Base-by-base conservation (phyloP, 306 rosid species). In the Abrus precatorius region DNA sequence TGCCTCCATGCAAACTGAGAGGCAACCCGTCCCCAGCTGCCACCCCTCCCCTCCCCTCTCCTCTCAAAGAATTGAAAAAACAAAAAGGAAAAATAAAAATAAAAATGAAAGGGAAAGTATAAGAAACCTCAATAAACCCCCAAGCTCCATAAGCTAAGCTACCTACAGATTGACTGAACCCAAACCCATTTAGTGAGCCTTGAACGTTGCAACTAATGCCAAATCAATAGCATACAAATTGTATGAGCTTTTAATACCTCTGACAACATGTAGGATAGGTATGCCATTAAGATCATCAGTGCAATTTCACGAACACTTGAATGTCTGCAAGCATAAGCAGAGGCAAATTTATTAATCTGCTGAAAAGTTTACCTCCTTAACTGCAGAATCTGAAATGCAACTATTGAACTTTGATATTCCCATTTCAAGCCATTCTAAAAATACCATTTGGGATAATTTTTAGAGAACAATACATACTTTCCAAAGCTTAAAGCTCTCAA, bases 181-280 rank as follows among this genome's bases (percentile, higher is more conserved):
- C 56, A 45, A 68, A 68, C 27, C 47, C 48, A 38, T 38, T 38
- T 62, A 64, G 36, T 56, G 56, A 49, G 63, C 62, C 52, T 80
- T 38, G 71, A 10, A 43, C 3, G 47, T 43, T 43, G 66, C 48
- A 47, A 53, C 80, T 59, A 59, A 74, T 20, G 7, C 2, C 4
- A 38, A 82, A 29, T 47, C 55, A 61, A 34, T 38, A 68, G 14
- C 4, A 75, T 36, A 47, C 1, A 70, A 68, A 27, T 29, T n/a
- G 40, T 50, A 29, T 34, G 74, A 49, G 64, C 30, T 76, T 32
- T 10, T 27, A 56, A 28, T 69, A 95, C 99, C 99, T 95, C 99
- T 54, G 99, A 86, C 85, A 93, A 85, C 97, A 85, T 89, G 87
- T 93, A 95, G 76, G 97, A 95, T 29, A 95, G 87, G 78, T 95